Percentiles rank a stretch among this genome's conserved stretches.
phyloP scores from a whole-genome alignment of 495 filamentous ascomycete genomes.

The Aspergillus bertholletiae region DNA sequence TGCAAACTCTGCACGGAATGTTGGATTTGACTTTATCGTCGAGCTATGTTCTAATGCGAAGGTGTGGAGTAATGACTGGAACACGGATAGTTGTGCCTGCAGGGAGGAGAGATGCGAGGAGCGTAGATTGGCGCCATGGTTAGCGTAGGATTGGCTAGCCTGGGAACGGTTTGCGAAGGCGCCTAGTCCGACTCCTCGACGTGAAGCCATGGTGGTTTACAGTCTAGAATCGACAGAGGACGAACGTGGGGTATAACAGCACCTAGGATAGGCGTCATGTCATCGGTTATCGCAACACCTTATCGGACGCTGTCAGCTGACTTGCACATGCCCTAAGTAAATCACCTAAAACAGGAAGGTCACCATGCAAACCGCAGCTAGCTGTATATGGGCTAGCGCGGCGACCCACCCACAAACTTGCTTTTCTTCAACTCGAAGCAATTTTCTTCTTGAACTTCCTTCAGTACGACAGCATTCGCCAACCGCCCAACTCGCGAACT shows the following conservation, averaged over 20 bases:
- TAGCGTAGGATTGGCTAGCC: conserved; percentile 78
- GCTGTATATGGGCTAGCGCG: conserved; percentile 14
- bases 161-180: conserved; percentile 83
- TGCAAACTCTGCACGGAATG: conserved; percentile 93
- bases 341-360: conserved; percentile 19
- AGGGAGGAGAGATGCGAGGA: conserved; percentile 76
- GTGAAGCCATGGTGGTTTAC: conserved; percentile 37
- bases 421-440: conserved; percentile 20
- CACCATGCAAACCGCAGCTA: conserved; percentile 2
- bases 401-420: conserved; percentile 32
- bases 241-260: conserved; percentile 4
- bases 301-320: conserved; percentile 9
- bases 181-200: conserved; percentile 78
- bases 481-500: conserved; percentile 41
- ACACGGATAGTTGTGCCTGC: conserved; percentile 88
- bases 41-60: conserved; percentile 93
- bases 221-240: not conserved
- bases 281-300: not conserved
- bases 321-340: conserved; percentile 25
- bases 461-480: conserved; percentile 36
- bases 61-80: conserved; percentile 87
- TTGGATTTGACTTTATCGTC: conserved; percentile 91
- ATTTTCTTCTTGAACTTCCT: conserved; percentile 26
- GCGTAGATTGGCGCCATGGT: conserved; percentile 81
- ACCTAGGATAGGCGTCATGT: not conserved